Conservation (phyloP, 2,329 filamentous ascomycete species). For the Hypoxylon sp. region DNA sequence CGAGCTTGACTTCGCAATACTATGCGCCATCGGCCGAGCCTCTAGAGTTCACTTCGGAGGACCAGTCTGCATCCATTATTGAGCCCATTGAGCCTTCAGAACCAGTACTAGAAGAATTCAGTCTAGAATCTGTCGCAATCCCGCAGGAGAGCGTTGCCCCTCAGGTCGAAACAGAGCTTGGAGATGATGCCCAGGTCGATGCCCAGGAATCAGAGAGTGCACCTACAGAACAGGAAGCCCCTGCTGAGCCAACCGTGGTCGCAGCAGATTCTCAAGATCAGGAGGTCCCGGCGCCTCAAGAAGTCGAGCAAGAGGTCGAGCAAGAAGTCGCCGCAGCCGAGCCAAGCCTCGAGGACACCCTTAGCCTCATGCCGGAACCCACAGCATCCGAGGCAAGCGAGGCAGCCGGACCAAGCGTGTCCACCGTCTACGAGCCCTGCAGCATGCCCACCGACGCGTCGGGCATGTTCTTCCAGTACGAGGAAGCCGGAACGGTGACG, state of each 20-base stretch:
- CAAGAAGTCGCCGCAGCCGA: background rate
- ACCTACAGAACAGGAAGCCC: background rate
- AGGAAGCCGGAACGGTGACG: conserved; percentile 43
- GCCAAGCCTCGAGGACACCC: conserved; percentile 1
- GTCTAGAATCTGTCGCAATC: background rate
- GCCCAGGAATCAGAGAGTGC: too few species aligned
- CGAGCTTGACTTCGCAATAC: background rate
- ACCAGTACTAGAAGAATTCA: background rate
- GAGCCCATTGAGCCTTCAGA: background rate
- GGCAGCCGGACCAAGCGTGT: conserved; percentile 11
- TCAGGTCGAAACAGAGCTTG: background rate
- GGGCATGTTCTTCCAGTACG: conserved; percentile 36
- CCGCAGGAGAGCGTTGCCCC: background rate
- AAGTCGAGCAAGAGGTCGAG: background rate
- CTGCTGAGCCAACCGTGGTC: background rate
- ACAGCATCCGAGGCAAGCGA: conserved; percentile 3
- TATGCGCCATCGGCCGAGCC: conserved; percentile 2
- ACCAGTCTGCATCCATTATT: conserved; percentile 2
- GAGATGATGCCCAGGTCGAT: background rate
- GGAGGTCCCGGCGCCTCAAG: background rate
- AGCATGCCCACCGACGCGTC: conserved; percentile 6
- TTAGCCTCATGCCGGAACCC: conserved; percentile 1
- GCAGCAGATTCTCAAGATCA: background rate
- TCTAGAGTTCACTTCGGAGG: background rate
- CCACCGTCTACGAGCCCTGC: conserved; percentile 38